These are phyloP conservation scores for Orychophragmus violaceus DNA, from an alignment of 345 rosid species.

Conservation along the genomic window DNA sequence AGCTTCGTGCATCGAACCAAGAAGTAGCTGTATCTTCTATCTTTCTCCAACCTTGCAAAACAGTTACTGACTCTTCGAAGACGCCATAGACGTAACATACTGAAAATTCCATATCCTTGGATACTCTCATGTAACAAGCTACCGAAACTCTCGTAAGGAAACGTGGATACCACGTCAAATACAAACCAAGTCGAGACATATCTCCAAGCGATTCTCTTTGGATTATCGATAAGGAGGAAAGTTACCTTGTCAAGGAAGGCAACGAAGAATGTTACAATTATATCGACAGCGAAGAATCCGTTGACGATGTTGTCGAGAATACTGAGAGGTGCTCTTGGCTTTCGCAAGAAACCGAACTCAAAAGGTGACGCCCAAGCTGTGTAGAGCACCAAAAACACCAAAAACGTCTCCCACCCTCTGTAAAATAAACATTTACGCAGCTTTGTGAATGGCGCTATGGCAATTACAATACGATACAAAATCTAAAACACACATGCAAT, in stretches of 20 bases:
- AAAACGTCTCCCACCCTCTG: constrained; percentile 68
- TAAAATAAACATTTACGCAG: neutral
- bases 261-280: constrained; percentile 69
- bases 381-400: constrained; percentile 72
- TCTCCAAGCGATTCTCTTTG: constrained; percentile 51
- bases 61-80: constrained; percentile 63
- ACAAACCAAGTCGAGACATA: constrained; percentile 50
- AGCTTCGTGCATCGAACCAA: constrained; percentile 68
- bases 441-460: neutral
- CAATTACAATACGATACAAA: neutral
- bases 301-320: constrained; percentile 58
- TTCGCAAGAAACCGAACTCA: constrained; percentile 61
- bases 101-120: constrained; percentile 55
- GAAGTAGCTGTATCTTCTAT: constrained; percentile 61
- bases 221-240: constrained; percentile 60
- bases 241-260: constrained; percentile 66
- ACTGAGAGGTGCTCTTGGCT: constrained; percentile 42
- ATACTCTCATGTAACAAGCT: constrained; percentile 39
- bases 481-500: neutral
- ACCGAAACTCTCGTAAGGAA: constrained; percentile 59
- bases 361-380: constrained; percentile 92
- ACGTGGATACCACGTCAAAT: constrained; percentile 61
- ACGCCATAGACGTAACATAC: constrained; percentile 91
- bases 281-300: constrained; percentile 60
- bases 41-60: constrained; percentile 80